These are phyloP conservation scores for Cordyceps pruinosa DNA, from an alignment of 2,329 filamentous ascomycete species.

Conservation along the genomic window DNA sequence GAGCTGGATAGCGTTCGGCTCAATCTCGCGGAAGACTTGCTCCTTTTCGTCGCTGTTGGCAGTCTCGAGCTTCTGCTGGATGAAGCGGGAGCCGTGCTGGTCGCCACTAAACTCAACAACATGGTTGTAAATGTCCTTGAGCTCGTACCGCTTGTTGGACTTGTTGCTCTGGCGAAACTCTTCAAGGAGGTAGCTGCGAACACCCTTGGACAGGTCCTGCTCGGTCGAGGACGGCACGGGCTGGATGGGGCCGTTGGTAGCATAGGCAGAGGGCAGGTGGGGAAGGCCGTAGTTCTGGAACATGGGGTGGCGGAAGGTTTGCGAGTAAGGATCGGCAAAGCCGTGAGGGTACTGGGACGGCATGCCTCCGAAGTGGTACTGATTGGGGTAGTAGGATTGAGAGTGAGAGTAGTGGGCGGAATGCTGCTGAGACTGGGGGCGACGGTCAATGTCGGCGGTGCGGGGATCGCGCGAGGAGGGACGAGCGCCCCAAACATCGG, in stretches of 20 bases:
- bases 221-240: conserved; percentile 39
- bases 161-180: conserved; percentile 74
- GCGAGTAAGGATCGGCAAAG: conserved; percentile 32
- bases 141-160: conserved; percentile 65
- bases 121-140: conserved; percentile 82
- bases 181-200: conserved; percentile 67
- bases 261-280: conserved; percentile 26
- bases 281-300: conserved; percentile 27
- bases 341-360: conserved; percentile 28
- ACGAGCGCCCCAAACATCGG: conserved; percentile 34
- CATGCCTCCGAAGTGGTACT: conserved; percentile 25
- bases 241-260: conserved; percentile 22
- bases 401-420: conserved; percentile 22
- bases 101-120: conserved; percentile 94
- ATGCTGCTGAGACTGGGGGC: conserved; percentile 28
- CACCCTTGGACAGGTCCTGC: conserved; percentile 51
- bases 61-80: conserved; percentile 83
- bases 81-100: conserved; percentile 91
- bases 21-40: conserved; percentile 79
- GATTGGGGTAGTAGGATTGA: conserved; percentile 24
- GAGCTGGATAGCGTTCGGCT: conserved; percentile 74
- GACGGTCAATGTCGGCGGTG: conserved; percentile 33
- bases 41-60: conserved; percentile 97
- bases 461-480: conserved; percentile 28
- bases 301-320: conserved; percentile 30